Conservation (phyloP, 2,329 filamentous ascomycete genomes). For the Zasmidium angulare region DNA sequence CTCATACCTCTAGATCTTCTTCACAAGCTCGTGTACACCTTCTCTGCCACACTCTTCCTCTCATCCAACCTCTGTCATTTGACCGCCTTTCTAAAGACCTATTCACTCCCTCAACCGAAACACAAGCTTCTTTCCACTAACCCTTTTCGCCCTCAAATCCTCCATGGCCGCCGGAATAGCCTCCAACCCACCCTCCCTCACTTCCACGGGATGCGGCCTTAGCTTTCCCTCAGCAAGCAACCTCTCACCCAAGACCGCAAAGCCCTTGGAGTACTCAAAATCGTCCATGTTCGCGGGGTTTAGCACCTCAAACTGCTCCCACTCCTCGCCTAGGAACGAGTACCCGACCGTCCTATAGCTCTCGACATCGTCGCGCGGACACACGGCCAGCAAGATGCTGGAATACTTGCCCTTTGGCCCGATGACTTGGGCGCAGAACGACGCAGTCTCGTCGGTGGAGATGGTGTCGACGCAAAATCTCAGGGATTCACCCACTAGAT, state of each 20-base stretch:
- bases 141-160: conserved; percentile 4
- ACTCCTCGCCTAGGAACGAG: conserved; percentile 5
- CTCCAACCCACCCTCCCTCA: conserved; percentile 2
- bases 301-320: conserved; percentile 2
- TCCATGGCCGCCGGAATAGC: conserved; percentile 2
- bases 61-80: background rate
- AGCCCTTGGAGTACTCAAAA: conserved; percentile 6
- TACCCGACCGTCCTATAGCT: background rate
- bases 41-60: too few species aligned
- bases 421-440: background rate
- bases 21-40: too few species aligned
- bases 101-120: background rate
- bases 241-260: conserved; percentile 1
- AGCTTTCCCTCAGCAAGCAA: conserved; percentile 3
- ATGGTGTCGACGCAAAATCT: conserved; percentile 5
- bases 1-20: background rate
- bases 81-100: too few species aligned
- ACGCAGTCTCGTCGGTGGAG: background rate
- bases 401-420: conserved; percentile 3
- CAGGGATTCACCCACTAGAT: background rate
- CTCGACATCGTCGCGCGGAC: conserved; percentile 8
- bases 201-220: conserved; percentile 3
- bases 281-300: conserved; percentile 1
- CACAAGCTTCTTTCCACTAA: conserved; percentile 11
- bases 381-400: background rate